Evolutionary conservation across 2,329 filamentous ascomycete species (phyloP).

Genomic region (Aspergillaceae sp.): DNA sequence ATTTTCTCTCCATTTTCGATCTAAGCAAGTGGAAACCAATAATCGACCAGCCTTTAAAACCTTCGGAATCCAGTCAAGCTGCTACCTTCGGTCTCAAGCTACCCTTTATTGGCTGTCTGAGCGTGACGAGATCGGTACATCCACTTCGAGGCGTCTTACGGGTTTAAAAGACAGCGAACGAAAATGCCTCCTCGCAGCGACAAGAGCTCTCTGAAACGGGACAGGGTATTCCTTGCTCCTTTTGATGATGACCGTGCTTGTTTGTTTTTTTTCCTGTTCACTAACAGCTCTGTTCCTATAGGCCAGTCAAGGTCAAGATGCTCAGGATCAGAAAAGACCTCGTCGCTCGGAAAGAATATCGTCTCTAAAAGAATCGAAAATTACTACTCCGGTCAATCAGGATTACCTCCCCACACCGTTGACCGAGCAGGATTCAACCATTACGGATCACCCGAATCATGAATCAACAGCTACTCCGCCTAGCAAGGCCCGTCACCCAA

Average conservation of each 20-base stretch:
- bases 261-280: too few species aligned
- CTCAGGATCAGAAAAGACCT: conserved; percentile 66
- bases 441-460: conserved; percentile 51
- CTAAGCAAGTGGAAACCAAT: too few species aligned
- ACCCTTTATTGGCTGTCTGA: too few species aligned
- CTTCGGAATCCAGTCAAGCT: too few species aligned
- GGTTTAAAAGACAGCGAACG: background rate
- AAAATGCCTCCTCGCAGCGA: conserved; percentile 47
- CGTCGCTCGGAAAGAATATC: conserved; percentile 64
- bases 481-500: conserved; percentile 43
- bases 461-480: conserved; percentile 65
- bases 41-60: too few species aligned
- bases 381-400: conserved; percentile 52
- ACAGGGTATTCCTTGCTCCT: conserved; percentile 49
- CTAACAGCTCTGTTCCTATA: conserved; percentile 23
- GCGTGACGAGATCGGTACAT: too few species aligned
- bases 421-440: conserved; percentile 58
- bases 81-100: too few species aligned
- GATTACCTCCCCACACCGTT: conserved; percentile 73
- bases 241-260: conserved; percentile 5
- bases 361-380: conserved; percentile 37
- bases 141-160: too few species aligned
- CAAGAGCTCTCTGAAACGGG: conserved; percentile 79
- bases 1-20: too few species aligned
- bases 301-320: conserved; percentile 57